Evolutionary conservation across 805 yeast genomes (phyloP).

Genomic region (Saccharomyces mikatae): DNA sequence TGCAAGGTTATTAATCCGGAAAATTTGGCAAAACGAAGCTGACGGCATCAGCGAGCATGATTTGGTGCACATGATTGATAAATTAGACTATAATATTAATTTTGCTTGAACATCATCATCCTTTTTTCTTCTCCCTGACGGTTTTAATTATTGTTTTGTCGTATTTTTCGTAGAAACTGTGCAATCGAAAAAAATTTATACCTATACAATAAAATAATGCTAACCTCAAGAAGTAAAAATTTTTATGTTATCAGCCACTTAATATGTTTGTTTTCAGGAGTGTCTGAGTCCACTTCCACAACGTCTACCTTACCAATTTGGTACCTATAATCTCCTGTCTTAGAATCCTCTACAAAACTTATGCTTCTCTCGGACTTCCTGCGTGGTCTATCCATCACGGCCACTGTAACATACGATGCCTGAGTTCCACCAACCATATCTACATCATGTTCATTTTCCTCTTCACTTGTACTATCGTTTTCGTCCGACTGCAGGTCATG

Average conservation of each 20-base stretch:
- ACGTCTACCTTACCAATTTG: constrained; percentile 12
- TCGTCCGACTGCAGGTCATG: constrained; percentile 10
- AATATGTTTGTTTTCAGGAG: constrained; percentile 16
- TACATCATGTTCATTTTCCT: constrained; percentile 9
- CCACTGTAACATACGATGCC: constrained; percentile 5
- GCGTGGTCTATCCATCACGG: constrained; percentile 14
- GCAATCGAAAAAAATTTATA: not conserved
- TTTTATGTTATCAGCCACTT: constrained; percentile 9
- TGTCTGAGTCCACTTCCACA: constrained; percentile 19
- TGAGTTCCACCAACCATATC: constrained; percentile 1
- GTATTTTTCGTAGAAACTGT: not conserved
- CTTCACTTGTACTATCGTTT: constrained; percentile 8
- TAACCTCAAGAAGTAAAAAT: not conserved
- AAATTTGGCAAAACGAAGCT: constrained; percentile 35
- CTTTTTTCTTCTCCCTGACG: not conserved
- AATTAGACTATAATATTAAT: not conserved
- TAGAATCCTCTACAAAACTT: constrained; percentile 22
- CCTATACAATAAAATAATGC: not conserved
- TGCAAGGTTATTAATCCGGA: constrained; percentile 33
- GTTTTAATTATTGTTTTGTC: not conserved
- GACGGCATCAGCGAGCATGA: not conserved
- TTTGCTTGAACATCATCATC: not conserved
- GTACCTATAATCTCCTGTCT: constrained; percentile 17
- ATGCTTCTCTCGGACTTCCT: constrained; percentile 23
- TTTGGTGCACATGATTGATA: not conserved